These are phyloP conservation scores for Xerocomus potaroensis DNA, from an alignment of 768 basidiomycete species.

Conservation along the genomic window DNA sequence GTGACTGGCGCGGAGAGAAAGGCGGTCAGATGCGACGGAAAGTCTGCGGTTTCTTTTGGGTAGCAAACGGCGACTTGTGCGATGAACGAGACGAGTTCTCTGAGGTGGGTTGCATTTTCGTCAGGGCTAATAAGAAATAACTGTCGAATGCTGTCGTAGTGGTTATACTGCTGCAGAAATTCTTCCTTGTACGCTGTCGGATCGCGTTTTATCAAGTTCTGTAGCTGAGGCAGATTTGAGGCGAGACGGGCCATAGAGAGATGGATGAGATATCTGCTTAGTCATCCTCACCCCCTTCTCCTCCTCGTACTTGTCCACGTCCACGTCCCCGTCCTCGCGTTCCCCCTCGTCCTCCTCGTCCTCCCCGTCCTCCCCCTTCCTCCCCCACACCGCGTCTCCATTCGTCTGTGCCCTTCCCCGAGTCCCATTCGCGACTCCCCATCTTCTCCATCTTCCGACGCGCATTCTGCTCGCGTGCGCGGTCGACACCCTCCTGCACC, in stretches of 20 bases:
- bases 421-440: conserved; percentile 80
- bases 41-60: conserved; percentile 82
- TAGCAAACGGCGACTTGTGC: conserved; percentile 79
- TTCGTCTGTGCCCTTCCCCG: conserved; percentile 48
- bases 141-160: conserved; percentile 83
- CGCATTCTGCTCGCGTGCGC: conserved; percentile 73
- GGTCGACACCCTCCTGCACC: conserved; percentile 65
- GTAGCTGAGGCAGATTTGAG: conserved; percentile 89
- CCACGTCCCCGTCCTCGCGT: conserved; percentile 36
- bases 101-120: conserved; percentile 80
- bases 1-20: conserved; percentile 73
- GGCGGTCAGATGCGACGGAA: conserved; percentile 74
- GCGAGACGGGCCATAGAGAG: conserved; percentile 41
- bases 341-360: conserved; percentile 33
- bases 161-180: conserved; percentile 94
- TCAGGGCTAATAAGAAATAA: conserved; percentile 80
- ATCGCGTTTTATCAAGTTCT: conserved; percentile 96
- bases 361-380: conserved; percentile 18
- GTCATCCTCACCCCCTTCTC: neutral
- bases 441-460: conserved; percentile 79
- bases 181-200: conserved; percentile 89
- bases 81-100: conserved; percentile 88
- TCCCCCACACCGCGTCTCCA: conserved; percentile 15
- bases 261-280: neutral
- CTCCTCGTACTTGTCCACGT: conserved; percentile 30